Evolutionary conservation across 2,329 filamentous ascomycete species (phyloP), one percentile per base, ranked within the genome.

Genomic region (Clonostachys byssicola): DNA sequence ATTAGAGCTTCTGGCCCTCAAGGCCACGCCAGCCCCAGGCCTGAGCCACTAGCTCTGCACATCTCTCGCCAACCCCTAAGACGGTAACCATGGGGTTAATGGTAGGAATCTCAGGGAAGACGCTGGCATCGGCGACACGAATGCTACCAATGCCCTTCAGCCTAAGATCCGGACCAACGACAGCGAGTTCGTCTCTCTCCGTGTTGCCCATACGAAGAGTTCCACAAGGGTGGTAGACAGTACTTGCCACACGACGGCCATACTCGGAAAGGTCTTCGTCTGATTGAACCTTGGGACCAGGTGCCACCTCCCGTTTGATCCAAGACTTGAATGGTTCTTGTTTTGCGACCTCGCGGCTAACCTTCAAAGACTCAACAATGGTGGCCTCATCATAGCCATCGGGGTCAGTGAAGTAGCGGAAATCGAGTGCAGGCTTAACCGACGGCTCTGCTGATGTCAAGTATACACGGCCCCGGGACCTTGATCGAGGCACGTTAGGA

Each of bases 81-180:
- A 95, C 90, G 2, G 90, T 96, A 60, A 95, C 72, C 91, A 95
- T 94, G 49, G 89, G 90, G 72, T 95, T 95, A 64, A 94, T 86
- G 46, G 80, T 87, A 42, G 88, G 78, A 82, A 95, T 95, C 51
- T 87, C 87, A 0, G 90, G 90, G 74, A 95, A 95, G 45, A 95
- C 81, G 58, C 90, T 89, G 0, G 90, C 90, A 64, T 95, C 90
- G 2, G 89, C 89, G 55, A 95, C 89, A 48, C 90, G 80, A 48
- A 95, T 68, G 30, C 81, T 82, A 71, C 83, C 81, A 53, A 95
- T 67, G 1, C 88, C 89, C 33, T 82, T 75, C 33, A 95, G 73
- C 70, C 80, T 86, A 51, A 95, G 68, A 60, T 85, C 73, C 20
- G 78, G 76, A 60, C 94, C 86, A n/a, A 95, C 90, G 17, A 95